Base-by-base conservation (phyloP, 2,329 filamentous ascomycete genomes). In the Fusarium musae region DNA sequence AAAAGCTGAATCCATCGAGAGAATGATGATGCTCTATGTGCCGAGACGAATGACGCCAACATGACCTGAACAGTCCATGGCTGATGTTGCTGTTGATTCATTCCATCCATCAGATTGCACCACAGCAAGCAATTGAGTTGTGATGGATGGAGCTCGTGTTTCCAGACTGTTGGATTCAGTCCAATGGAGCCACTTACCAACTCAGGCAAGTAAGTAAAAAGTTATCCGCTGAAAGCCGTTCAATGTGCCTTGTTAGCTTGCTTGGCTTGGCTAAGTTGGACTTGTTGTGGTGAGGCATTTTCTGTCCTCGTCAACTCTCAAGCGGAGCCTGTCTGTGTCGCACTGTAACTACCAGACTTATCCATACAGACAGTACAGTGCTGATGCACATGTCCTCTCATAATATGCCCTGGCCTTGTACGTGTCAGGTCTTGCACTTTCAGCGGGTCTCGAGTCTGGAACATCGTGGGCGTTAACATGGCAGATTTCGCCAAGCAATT, bases 391-490 rank as follows among this genome's bases (percentile, higher is more conserved):
- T 50, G 23, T 49, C 36, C 60, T 63, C n/a, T 47, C 43, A 28
- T 40, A 23, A 23, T 21, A 40, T 63, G 47, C 47, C 61, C 61
- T 52, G 44, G 47, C 40, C 37, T 28, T 60, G 66, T 58, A 63
- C 37, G 61, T 68, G 62, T 67, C 68, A 64, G 72, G 59, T 53
- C 42, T 60, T 63, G 61, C 58, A 44, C 52, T 63, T 50, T 61
- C 63, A 37, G 69, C 72, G 66, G 75, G 75, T 69, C 71, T 65
- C 36, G 67, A 72, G 71, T 74, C 71, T 74, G 44, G 66, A 77
- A 75, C 72, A 54, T 67, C 53, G 56, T 60, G 61, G 70, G 57
- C 49, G 43, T 76, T 49, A 42, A 23, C 23, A 60, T 54, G 56
- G 57, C 66, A 71, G 66, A 53, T 65, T 70, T 67, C 57, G 70